Evolutionary conservation across 345 rosid species (phyloP).

Genomic region (Murraya koenigii): DNA sequence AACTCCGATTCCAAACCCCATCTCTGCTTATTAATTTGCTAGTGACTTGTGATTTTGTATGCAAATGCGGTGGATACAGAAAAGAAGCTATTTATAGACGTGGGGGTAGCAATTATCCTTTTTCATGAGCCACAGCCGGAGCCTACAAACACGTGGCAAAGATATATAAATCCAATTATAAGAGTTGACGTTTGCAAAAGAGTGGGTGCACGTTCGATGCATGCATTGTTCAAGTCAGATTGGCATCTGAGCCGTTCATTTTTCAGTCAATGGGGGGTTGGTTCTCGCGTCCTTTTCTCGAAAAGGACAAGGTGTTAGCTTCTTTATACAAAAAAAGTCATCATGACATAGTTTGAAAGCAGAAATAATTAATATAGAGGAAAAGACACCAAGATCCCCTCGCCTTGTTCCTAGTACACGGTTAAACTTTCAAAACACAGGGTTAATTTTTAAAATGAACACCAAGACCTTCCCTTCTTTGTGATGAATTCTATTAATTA

Average conservation of each 20-base stretch:
- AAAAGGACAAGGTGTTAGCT: conserved; percentile 3
- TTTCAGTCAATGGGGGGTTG: conserved; percentile 19
- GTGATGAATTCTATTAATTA: too few relatives aligned
- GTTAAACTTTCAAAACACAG: too few relatives aligned
- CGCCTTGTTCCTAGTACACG: too few relatives aligned
- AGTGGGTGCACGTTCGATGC: conserved; percentile 6
- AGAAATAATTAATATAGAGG: background rate
- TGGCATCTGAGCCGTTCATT: conserved; percentile 16
- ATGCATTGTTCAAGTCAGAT: background rate
- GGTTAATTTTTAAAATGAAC: too few relatives aligned
- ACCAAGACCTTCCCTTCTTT: too few relatives aligned
- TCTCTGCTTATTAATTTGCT: background rate
- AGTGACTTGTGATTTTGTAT: background rate
- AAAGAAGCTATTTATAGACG: conserved; percentile 8
- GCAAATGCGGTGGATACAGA: background rate
- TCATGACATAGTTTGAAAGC: background rate
- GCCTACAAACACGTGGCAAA: background rate
- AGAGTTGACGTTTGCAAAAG: conserved; percentile 18
- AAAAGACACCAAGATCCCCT: background rate
- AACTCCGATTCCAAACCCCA: conserved; percentile 32
- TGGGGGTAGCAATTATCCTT: background rate
- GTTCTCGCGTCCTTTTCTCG: background rate
- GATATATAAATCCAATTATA: background rate
- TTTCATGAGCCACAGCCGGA: too few relatives aligned
- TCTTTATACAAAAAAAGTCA: too few relatives aligned